Evolutionary conservation across 192 early-diverging fungal genomes (phyloP), one percentile per base, ranked within the genome.

Genomic region (Chytriomyces sp.): DNA sequence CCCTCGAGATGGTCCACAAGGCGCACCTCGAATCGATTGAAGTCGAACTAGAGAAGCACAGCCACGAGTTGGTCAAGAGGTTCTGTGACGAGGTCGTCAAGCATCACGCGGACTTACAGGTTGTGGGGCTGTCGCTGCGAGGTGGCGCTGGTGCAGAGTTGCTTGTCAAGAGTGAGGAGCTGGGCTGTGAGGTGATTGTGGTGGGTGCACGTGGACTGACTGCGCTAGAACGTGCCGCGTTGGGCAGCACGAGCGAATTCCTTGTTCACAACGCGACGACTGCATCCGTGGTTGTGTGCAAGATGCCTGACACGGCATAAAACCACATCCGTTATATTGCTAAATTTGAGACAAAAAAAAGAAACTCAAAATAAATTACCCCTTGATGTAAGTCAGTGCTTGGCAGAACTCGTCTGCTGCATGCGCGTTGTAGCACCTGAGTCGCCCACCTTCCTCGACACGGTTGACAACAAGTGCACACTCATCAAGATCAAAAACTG

Each of bases 141-240:
- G 88, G 88, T 3, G 89, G 90, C 66, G 73, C 89, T 3, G 77
- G 82, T n/a, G 70, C 75, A 26, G 89, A 89, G 59, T 78, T 89
- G 52, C 77, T 85, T 36, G 77, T 76, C 28, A 90, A 90, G 59
- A 79, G 63, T 12, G 26, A 28, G 7, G 89, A 90, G 58, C 32
- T 87, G n/a, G 72, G 76, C 32, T 82, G 84, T 7, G 85, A 88
- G 60, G 75, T 77, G 6, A 62, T 90, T 5, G 75, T 90, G 26
- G 64, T 90, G 31, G 89, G 89, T 8, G 80, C 82, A 17, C 79
- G 88, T n/a, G 88, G 86, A 14, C 63, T 85, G 75, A 81, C 88
- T 6, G 71, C 75, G 2, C 52, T 90, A 37, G 83, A 85, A 70
- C 52, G 86, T 73, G 74, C 81, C 4, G 33, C 88, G 17, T 31